These are phyloP conservation scores for Parastagonospora nodorum DNA, from an alignment of 2,329 filamentous ascomycete species.

Conservation along the genomic window DNA sequence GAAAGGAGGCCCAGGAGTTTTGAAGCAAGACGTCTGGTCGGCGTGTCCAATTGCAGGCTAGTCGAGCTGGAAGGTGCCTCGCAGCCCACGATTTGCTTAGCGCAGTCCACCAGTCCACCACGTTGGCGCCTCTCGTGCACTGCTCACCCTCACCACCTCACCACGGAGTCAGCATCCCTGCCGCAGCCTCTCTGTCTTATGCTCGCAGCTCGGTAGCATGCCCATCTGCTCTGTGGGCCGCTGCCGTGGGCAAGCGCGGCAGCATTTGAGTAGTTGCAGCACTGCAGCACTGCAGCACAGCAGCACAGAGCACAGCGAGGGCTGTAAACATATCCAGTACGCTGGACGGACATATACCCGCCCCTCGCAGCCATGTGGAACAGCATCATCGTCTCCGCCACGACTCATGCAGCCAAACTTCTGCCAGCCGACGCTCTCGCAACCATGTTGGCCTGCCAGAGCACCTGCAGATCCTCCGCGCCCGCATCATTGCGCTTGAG, in stretches of 20 bases:
- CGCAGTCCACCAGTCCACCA: neutral
- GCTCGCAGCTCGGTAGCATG: too few relatives aligned
- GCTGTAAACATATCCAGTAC: too few relatives aligned
- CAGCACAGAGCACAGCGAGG: too few relatives aligned
- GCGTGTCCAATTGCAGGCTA: constrained; percentile 18
- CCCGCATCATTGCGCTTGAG: too few relatives aligned
- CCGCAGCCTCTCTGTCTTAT: neutral
- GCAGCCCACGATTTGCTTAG: constrained; percentile 2
- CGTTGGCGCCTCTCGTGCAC: neutral
- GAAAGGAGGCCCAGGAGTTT: constrained; percentile 33
- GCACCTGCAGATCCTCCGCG: neutral
- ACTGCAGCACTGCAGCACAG: neutral
- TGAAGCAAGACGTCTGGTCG: constrained; percentile 29
- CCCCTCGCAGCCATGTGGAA: too few relatives aligned
- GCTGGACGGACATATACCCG: too few relatives aligned
- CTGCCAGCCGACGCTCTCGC: too few relatives aligned
- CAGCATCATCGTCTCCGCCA: neutral
- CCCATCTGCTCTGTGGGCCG: too few relatives aligned
- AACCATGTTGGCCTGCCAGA: too few relatives aligned
- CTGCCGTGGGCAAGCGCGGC: too few relatives aligned
- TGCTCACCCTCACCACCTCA: neutral
- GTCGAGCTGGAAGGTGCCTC: constrained; percentile 1
- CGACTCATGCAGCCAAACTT: too few relatives aligned
- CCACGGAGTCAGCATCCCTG: neutral
- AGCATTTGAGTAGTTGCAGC: neutral